Base-by-base conservation (phyloP, 2,329 filamentous ascomycete species). In the Sporothrix schenckii region DNA sequence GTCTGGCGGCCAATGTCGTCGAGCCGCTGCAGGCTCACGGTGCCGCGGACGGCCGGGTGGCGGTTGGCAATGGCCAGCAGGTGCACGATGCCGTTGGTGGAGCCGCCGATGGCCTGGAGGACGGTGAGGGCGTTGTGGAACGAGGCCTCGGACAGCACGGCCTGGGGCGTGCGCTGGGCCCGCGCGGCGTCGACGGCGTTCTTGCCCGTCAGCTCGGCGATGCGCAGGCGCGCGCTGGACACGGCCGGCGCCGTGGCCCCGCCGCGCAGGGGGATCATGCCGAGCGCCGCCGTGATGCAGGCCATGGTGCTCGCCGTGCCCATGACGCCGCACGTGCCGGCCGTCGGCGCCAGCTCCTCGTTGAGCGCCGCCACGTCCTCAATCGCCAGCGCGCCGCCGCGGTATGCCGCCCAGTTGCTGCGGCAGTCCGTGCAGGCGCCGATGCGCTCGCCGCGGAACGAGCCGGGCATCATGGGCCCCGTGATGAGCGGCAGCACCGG, bases 231-330 rank as follows among this genome's bases (percentile, higher is more conserved):
- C 0, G 91, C 85, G 0, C 92, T 91, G 0, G 90, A 92, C 3
- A 91, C 88, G 0, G 93, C 93, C 0, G 92, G 91, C 0, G 91
- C 92, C 0, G 91, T 91, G 0, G 92, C 92, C 0, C 91, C 92
- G 6, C 88, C 88, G 4, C 63, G 63, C 9, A 93, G 89, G 0
- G 94, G 85, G 71, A 92, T 91, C 74, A 96, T 83, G n/a, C 93
- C 93, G 75, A 97, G 89, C 0, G 88, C 92, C 72, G 93, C 92
- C 27, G 94, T 91, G 19, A 92, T 87, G 6, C 91, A 94, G 0
- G 92, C 91, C 92, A 97, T 94, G 1, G 92, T 96, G 76, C 93
- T 94, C 7, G 93, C 93, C 0, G 93, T 97, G 73, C 92, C 95
- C 93, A 97, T 97, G 21, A 94, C 93, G 61, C 92, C 92, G 74